Conservation (phyloP, 768 basidiomycete species). For the Leccinum rimulosum region DNA sequence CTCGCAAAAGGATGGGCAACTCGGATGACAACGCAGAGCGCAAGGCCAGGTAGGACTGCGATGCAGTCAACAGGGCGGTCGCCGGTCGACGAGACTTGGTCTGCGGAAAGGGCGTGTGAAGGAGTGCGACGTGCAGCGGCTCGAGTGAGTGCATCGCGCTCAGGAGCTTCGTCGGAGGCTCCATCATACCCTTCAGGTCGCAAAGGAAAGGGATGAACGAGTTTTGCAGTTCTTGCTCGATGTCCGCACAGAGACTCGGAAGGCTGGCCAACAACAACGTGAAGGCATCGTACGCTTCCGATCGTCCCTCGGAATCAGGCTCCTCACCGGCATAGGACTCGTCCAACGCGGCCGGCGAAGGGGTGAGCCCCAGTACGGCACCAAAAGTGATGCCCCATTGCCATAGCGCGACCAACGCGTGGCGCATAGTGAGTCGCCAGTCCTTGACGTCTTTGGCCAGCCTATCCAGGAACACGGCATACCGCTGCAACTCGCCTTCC, state of each 20-base stretch:
- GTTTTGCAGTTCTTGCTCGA: constrained; percentile 53
- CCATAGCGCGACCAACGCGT: constrained; percentile 47
- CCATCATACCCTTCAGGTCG: constrained; percentile 55
- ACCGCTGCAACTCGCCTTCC: constrained; percentile 54
- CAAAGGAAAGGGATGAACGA: constrained; percentile 57
- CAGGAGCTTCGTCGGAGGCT: constrained; percentile 62
- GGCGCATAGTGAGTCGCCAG: constrained; percentile 56
- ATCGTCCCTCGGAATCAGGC: constrained; percentile 27
- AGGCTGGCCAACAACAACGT: constrained; percentile 56
- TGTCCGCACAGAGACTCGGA: constrained; percentile 47
- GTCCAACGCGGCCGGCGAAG: constrained; percentile 31
- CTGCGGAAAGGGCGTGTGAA: constrained; percentile 58
- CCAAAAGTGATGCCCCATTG: constrained; percentile 68
- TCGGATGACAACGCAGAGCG: constrained; percentile 70
- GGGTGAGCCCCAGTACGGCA: constrained; percentile 59
- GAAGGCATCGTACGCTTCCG: constrained; percentile 74
- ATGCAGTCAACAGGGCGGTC: constrained; percentile 65
- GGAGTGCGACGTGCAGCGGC: constrained; percentile 66
- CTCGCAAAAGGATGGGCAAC: constrained; percentile 59
- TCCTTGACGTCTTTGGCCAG: constrained; percentile 62
- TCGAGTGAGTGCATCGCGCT: constrained; percentile 72
- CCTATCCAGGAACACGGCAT: constrained; percentile 56
- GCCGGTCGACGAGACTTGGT: constrained; percentile 61
- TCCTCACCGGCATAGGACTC: constrained; percentile 9
- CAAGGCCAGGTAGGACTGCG: constrained; percentile 73